Conservation (phyloP, 2,329 filamentous ascomycete species). For the Dactylella cylindrospora region DNA sequence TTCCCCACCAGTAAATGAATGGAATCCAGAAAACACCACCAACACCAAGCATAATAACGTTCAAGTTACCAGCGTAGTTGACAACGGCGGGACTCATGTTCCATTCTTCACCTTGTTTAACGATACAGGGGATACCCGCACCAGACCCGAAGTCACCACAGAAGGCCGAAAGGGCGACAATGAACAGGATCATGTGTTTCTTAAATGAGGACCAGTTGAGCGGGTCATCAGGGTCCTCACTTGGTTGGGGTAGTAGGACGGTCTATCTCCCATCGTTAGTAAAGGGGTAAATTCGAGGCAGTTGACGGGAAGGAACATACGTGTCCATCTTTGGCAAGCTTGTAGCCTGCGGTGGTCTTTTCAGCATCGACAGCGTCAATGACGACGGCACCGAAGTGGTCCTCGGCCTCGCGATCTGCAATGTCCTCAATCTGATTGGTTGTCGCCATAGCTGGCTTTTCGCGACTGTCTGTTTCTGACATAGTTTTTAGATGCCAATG, state of each 20-base stretch:
- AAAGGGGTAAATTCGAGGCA: not conserved
- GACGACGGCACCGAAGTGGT: slow-evolving; percentile 27
- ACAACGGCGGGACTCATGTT: slow-evolving; percentile 56
- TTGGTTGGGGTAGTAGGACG: slow-evolving; percentile 60
- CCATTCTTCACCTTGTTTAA: slow-evolving; percentile 55
- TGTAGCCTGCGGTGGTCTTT: slow-evolving; percentile 48
- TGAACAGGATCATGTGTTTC: slow-evolving; percentile 58
- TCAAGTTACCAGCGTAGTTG: slow-evolving; percentile 59
- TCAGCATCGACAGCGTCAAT: slow-evolving; percentile 52
- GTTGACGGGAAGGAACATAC: slow-evolving; percentile 12
- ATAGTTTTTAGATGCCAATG: slow-evolving; percentile 10
- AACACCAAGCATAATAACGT: slow-evolving; percentile 57
- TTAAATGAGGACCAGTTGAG: slow-evolving; percentile 59
- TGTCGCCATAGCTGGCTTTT: slow-evolving; percentile 18
- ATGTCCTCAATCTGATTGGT: slow-evolving; percentile 29
- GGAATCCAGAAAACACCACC: slow-evolving; percentile 50
- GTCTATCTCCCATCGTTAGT: slow-evolving; percentile 48
- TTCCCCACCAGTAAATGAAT: slow-evolving; percentile 45
- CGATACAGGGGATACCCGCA: slow-evolving; percentile 50
- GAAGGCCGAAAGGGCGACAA: slow-evolving; percentile 56
- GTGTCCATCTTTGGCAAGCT: slow-evolving; percentile 53
- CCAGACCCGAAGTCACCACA: slow-evolving; percentile 56
- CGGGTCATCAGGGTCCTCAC: slow-evolving; percentile 58
- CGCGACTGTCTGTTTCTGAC: slow-evolving; percentile 40
- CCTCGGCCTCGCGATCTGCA: slow-evolving; percentile 28